Percentiles rank a stretch among this genome's conserved stretches.
Evolutionary conservation across 257 asterid species (phyloP).

Genomic region (Penstemon davidsonii): DNA sequence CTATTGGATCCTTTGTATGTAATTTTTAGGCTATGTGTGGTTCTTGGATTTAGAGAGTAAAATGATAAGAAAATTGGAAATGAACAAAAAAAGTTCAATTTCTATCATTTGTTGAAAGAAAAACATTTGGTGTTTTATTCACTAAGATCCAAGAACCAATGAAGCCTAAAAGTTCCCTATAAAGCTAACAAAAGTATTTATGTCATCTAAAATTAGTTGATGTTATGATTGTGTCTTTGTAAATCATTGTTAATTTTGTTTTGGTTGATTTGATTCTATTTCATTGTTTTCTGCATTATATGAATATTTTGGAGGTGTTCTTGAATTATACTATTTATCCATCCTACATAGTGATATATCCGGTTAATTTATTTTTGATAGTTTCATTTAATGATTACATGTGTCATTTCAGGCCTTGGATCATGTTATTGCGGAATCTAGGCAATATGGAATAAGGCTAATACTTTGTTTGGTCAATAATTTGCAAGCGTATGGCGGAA

Average conservation of each 20-base stretch:
- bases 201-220: conserved; percentile 21
- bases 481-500: conserved; percentile 97
- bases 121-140: too few relatives aligned
- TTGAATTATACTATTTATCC: conserved; percentile 11
- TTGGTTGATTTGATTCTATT: conserved; percentile 1
- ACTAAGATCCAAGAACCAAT: too few relatives aligned
- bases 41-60: background rate
- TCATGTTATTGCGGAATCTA: conserved; percentile 88
- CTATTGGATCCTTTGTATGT: background rate
- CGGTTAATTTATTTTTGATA: conserved; percentile 15
- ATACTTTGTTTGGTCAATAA: conserved; percentile 82
- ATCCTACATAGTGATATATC: conserved; percentile 1
- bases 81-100: too few relatives aligned
- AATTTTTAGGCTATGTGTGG: background rate
- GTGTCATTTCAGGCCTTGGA: conserved; percentile 72
- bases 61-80: too few relatives aligned
- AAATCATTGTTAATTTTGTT: conserved; percentile 1
- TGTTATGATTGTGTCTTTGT: conserved; percentile 12
- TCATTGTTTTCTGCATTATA: conserved; percentile 1
- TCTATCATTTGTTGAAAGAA: too few relatives aligned
- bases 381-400: conserved; percentile 16
- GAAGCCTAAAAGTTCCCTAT: conserved; percentile 2
- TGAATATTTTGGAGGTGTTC: background rate
- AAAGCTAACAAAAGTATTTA: conserved; percentile 8
- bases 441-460: conserved; percentile 71